Conservation (phyloP, 2,329 filamentous ascomycete genomes). For the Penicillium sp. region DNA sequence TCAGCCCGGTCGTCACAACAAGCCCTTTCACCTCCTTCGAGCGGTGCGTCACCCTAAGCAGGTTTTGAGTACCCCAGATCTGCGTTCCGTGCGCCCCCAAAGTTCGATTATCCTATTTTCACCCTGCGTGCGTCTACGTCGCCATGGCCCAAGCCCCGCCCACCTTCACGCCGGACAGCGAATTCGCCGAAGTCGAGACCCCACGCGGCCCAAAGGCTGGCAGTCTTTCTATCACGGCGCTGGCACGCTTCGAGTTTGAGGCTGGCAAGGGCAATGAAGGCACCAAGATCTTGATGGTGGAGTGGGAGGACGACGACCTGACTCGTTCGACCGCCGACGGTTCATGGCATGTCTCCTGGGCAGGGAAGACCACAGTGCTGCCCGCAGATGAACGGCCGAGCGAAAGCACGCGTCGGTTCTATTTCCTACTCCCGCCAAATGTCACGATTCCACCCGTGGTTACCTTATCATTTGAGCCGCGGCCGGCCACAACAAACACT, state of each 20-base stretch:
- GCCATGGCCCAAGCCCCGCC: slow-evolving; percentile 27
- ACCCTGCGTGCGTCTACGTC: background rate
- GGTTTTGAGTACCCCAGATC: background rate
- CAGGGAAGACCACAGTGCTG: slow-evolving; percentile 76
- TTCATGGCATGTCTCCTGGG: slow-evolving; percentile 82
- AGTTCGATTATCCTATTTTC: slow-evolving; percentile 8
- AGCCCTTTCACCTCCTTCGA: background rate
- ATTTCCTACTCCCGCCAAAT: slow-evolving; percentile 79
- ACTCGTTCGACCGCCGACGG: slow-evolving; percentile 50
- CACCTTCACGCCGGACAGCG: slow-evolving; percentile 40
- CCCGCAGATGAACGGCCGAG: slow-evolving; percentile 65
- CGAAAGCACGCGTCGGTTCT: slow-evolving; percentile 67
- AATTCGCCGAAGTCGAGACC: slow-evolving; percentile 42
- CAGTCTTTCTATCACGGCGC: slow-evolving; percentile 59
- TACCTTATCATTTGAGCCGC: slow-evolving; percentile 63
- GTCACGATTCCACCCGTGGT: slow-evolving; percentile 74
- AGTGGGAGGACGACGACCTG: slow-evolving; percentile 74
- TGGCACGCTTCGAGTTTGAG: slow-evolving; percentile 88
- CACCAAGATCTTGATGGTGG: slow-evolving; percentile 91
- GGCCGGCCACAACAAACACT: slow-evolving; percentile 27
- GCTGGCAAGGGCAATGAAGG: slow-evolving; percentile 76
- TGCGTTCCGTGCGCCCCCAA: slow-evolving; percentile 11
- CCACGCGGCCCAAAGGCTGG: slow-evolving; percentile 32
- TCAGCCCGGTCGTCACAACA: background rate
- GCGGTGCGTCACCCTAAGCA: slow-evolving; percentile 13